A percentile compares a stretch with the other conserved stretches of the same genome.
These are phyloP conservation scores for Hibiscus mutabilis DNA, from an alignment of 345 rosid genomes.

Conservation along the genomic window DNA sequence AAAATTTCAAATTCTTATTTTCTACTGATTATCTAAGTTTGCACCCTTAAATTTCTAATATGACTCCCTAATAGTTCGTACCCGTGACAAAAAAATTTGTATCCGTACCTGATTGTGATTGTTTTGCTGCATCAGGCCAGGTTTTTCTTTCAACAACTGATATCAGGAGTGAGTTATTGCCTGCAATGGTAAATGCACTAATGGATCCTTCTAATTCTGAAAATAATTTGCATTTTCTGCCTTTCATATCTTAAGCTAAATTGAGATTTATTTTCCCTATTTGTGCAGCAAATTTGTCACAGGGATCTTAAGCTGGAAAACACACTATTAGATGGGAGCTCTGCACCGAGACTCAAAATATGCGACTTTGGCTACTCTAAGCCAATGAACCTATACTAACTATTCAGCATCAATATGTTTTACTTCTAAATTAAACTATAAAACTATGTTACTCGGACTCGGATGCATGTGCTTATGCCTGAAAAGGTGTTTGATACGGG, in stretches of 20 bases:
- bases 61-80: too few species aligned
- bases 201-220: background rate
- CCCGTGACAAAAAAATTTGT: too few species aligned
- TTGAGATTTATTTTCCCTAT: background rate
- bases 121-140: conserved; percentile 47
- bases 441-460: too few species aligned
- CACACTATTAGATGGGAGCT: conserved; percentile 76
- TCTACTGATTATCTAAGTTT: too few species aligned
- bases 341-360: conserved; percentile 70
- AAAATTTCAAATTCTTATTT: too few species aligned
- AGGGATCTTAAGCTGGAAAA: conserved; percentile 93
- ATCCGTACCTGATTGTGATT: background rate
- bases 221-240: background rate
- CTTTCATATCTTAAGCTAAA: background rate
- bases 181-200: conserved; percentile 52
- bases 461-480: too few species aligned
- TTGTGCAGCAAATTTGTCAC: conserved; percentile 68
- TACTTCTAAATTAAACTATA: too few species aligned
- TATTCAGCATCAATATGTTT: too few species aligned
- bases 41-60: too few species aligned
- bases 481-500: too few species aligned
- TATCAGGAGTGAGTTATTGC: conserved; percentile 90
- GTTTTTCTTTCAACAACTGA: conserved; percentile 78
- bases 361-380: conserved; percentile 90
- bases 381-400: conserved; percentile 21